These are phyloP conservation scores for Hanseniaspora lindneri DNA, from an alignment of 805 yeast genomes.

Conservation along the genomic window DNA sequence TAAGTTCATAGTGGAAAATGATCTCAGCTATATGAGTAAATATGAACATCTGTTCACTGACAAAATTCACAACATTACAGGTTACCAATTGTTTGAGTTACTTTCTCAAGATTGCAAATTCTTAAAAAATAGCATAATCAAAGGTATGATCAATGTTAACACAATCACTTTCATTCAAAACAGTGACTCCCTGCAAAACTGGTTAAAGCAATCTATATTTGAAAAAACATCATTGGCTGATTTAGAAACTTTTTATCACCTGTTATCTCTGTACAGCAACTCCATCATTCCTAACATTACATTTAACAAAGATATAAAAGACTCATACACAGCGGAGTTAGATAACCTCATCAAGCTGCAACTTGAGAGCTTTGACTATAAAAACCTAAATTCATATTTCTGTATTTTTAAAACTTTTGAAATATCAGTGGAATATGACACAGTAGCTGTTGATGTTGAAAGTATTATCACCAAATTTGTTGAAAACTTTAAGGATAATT, in stretches of 20 bases:
- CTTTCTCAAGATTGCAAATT: background rate
- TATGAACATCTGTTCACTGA: background rate
- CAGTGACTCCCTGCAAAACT: slow-evolving; percentile 4
- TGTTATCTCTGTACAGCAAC: slow-evolving; percentile 4
- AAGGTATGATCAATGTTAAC: slow-evolving; percentile 15
- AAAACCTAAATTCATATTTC: background rate
- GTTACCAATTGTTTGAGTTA: slow-evolving; percentile 6
- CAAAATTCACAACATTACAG: slow-evolving; percentile 8
- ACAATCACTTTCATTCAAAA: slow-evolving; percentile 13
- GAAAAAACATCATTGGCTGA: background rate
- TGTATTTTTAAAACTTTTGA: slow-evolving; percentile 6
- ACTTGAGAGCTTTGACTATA: background rate
- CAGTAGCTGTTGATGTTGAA: background rate
- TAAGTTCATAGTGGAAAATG: background rate
- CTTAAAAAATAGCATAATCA: slow-evolving; percentile 6
- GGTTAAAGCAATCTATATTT: slow-evolving; percentile 8
- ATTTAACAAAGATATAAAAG: slow-evolving; percentile 3
- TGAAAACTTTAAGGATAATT: background rate
- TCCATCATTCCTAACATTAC: slow-evolving; percentile 14
- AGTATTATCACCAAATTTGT: background rate
- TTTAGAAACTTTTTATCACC: slow-evolving; percentile 5
- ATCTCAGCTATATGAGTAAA: background rate
- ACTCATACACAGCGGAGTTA: background rate
- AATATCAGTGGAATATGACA: slow-evolving; percentile 7
- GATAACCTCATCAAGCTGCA: background rate